Evolutionary conservation across 2,329 filamentous ascomycete genomes (phyloP).

Genomic region (Lizonia empirigonia): DNA sequence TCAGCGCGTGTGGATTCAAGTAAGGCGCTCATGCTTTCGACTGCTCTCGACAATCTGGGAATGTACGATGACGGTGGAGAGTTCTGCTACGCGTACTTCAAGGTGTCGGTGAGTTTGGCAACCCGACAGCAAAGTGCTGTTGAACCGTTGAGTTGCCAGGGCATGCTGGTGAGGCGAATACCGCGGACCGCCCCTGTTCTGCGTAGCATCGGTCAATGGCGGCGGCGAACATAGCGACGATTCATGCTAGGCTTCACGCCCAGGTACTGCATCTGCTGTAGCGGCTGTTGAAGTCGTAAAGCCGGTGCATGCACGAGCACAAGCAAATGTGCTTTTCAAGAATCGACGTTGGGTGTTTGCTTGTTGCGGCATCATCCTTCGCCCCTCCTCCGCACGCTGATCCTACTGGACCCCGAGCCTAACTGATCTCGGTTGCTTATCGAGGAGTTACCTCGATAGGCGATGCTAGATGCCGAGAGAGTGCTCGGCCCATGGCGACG

Average conservation of each 20-base stretch:
- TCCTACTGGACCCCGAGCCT: conserved; percentile 25
- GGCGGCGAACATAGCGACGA: conserved; percentile 7
- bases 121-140: conserved; percentile 23
- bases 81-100: conserved; percentile 21
- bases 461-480: conserved; percentile 22
- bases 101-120: conserved; percentile 40
- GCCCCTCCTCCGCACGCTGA: conserved; percentile 29
- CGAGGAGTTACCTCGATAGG: conserved; percentile 34
- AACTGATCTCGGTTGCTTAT: conserved; percentile 39
- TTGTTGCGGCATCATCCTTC: conserved; percentile 26
- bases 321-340: conserved; percentile 1
- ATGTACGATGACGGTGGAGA: conserved; percentile 23
- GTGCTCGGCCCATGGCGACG: conserved; percentile 13
- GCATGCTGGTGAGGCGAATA: conserved; percentile 33
- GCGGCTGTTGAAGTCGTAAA: background rate
- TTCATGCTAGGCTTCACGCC: conserved; percentile 11
- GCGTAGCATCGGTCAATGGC: conserved; percentile 23
- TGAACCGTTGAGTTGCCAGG: conserved; percentile 22
- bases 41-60: conserved; percentile 8
- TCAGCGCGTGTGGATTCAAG: conserved; percentile 32
- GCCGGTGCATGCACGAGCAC: background rate
- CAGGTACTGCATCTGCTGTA: conserved; percentile 3
- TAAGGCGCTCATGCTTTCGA: conserved; percentile 24
- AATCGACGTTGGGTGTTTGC: conserved; percentile 23
- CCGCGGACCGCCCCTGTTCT: conserved; percentile 15